Conservation (phyloP, 163 green algal genomes). For the Smithsoniella earleae region DNA sequence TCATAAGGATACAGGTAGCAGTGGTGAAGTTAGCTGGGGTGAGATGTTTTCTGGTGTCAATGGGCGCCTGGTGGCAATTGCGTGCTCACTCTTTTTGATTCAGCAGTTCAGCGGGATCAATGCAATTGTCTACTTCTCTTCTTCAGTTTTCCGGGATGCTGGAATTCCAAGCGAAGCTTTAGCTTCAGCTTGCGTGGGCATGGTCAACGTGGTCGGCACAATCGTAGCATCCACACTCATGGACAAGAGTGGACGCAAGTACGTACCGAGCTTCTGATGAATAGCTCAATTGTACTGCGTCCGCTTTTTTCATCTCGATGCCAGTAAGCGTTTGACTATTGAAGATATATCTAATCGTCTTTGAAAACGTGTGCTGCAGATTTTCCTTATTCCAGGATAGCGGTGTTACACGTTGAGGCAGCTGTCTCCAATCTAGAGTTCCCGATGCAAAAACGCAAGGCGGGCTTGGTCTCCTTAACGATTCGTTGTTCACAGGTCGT, state of each 20-base stretch:
- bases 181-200: constrained; percentile 74
- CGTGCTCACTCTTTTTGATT: constrained; percentile 70
- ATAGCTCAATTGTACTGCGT: too few relatives aligned
- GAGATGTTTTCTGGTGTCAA: constrained; percentile 39
- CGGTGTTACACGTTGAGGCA: too few relatives aligned
- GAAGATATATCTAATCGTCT: background rate
- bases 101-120: constrained; percentile 98
- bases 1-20: background rate
- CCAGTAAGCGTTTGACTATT: too few relatives aligned
- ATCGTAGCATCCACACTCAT: constrained; percentile 72
- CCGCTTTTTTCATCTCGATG: too few relatives aligned
- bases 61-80: constrained; percentile 51
- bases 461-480: too few relatives aligned
- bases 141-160: constrained; percentile 76
- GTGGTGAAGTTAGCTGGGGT: constrained; percentile 31
- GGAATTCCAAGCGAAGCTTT: constrained; percentile 69
- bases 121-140: constrained; percentile 94
- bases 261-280: too few relatives aligned
- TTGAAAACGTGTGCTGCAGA: too few relatives aligned
- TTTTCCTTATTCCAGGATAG: too few relatives aligned
- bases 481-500: too few relatives aligned
- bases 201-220: constrained; percentile 87
- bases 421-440: too few relatives aligned
- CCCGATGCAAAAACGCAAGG: too few relatives aligned
- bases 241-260: constrained; percentile 75